Evolutionary conservation across 139 green algal genomes (phyloP).

Genomic region (Volvox reticuliferus): DNA sequence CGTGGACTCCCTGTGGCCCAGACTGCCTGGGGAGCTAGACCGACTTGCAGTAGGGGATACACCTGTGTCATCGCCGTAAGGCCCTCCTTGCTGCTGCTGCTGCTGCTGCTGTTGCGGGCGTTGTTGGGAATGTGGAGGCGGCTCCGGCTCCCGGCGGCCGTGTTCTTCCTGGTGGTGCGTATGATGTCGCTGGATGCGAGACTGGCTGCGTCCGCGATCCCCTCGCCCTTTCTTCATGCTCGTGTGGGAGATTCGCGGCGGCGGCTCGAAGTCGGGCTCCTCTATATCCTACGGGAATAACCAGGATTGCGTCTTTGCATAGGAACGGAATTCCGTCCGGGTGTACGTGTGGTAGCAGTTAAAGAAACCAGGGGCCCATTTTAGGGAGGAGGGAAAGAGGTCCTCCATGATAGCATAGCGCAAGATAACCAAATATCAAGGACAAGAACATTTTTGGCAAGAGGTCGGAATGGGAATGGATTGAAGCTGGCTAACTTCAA

Average conservation of each 20-base stretch:
- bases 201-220: background rate
- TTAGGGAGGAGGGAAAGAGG: too few species aligned
- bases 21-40: background rate
- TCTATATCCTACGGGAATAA: too few species aligned
- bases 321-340: too few species aligned
- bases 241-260: background rate
- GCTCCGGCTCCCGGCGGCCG: background rate
- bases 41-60: background rate
- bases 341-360: too few species aligned
- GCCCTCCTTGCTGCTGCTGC: slow-evolving; percentile 3
- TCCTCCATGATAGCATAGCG: too few species aligned
- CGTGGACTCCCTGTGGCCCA: background rate
- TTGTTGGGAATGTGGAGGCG: background rate
- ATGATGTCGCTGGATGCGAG: background rate
- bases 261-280: too few species aligned
- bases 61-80: background rate
- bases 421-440: too few species aligned
- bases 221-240: background rate
- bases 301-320: too few species aligned
- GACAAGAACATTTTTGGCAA: too few species aligned
- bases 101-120: background rate
- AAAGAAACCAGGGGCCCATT: too few species aligned
- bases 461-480: too few species aligned
- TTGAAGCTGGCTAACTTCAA: too few species aligned
- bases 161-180: background rate